Evolutionary conservation across 2,329 filamentous ascomycete species (phyloP), one percentile per base, ranked within the genome.

Genomic region (Nemania sp.): DNA sequence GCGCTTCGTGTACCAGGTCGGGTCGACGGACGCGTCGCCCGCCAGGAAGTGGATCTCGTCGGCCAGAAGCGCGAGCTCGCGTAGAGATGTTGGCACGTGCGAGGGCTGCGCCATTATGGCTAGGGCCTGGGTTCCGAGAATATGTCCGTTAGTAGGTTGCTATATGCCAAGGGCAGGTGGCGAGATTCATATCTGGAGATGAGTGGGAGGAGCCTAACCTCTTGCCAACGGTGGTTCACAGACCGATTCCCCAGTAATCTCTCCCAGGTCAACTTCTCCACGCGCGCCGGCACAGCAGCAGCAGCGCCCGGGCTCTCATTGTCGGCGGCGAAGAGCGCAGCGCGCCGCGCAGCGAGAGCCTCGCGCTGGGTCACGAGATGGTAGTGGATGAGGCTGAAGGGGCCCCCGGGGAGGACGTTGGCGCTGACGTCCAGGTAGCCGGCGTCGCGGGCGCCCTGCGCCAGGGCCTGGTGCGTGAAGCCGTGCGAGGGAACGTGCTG

Each of bases 41-140:
- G 93, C 84, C 3, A 96, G 82, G 66, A 89, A 91, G 80, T 89
- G 90, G 46, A 99, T 95, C 71, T 99, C 94, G 70, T 97, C 93
- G n/a, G 88, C 82, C 4, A 99, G 83, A 44, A 82, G 78, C 36
- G 88, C 86, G 3, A 99, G 82, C 74, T 97, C 94, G 39, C 80
- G 80, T 3, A 97, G 70, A 0, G 91, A 92, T 7, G 83, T 75
- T 0, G 90, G 83, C 28, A 95, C 80, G 70, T 93, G 88, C 56
- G 80, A 83, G 0, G 91, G 89, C 53, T 95, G 86, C 4, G 91
- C 91, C 89, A 97, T 96, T 57, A 96, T 78, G 3, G 90, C 91
- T 2, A 97, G 80, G 39, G 93, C 94, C 88, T 94, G 28, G 41
- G 36, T n/a, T n/a, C n/a, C n/a, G n/a, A n/a, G n/a, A n/a, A n/a